Percentiles rank a stretch among this genome's conserved stretches.
These are phyloP conservation scores for Cercis canadensis DNA, from an alignment of 306 rosid species.

Conservation along the genomic window DNA sequence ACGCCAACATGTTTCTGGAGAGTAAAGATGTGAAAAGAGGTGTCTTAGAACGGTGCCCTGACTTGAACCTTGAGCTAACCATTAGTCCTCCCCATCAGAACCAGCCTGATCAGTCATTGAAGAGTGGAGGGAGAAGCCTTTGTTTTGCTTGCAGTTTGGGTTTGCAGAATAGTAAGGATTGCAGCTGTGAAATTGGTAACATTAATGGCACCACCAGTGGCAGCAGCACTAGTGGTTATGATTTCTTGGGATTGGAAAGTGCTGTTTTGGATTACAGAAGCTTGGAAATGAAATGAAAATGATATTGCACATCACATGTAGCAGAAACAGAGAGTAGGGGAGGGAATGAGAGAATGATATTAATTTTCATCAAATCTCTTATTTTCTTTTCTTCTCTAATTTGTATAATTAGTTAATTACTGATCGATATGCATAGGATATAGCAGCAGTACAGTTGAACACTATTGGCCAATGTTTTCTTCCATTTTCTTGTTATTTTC, in stretches of 20 bases:
- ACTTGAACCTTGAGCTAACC: slow-evolving; percentile 84
- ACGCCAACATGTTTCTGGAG: slow-evolving; percentile 30
- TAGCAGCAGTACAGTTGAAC: too few relatives aligned
- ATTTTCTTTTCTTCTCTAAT: slow-evolving; percentile 20
- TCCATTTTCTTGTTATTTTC: too few relatives aligned
- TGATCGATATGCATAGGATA: too few relatives aligned
- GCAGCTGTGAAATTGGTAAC: slow-evolving; percentile 51
- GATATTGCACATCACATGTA: slow-evolving; percentile 8
- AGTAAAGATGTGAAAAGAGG: slow-evolving; percentile 33
- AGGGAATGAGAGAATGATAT: too few relatives aligned
- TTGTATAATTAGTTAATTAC: too few relatives aligned
- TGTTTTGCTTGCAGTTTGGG: slow-evolving; percentile 57
- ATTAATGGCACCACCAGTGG: slow-evolving; percentile 31
- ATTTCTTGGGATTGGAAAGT: slow-evolving; percentile 81
- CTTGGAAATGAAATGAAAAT: slow-evolving; percentile 77
- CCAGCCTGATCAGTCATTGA: slow-evolving; percentile 43
- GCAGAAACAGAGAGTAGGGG: background rate
- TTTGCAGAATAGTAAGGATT: slow-evolving; percentile 47
- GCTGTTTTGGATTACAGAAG: slow-evolving; percentile 83
- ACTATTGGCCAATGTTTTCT: too few relatives aligned
- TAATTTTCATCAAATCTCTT: too few relatives aligned
- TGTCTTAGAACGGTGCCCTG: slow-evolving; percentile 61
- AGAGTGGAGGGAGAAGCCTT: slow-evolving; percentile 41
- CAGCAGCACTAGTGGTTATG: slow-evolving; percentile 55
- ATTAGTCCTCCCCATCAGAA: slow-evolving; percentile 83